Evolutionary conservation across 805 yeast species (phyloP).

Genomic region (Pichia sporocuriosa): DNA sequence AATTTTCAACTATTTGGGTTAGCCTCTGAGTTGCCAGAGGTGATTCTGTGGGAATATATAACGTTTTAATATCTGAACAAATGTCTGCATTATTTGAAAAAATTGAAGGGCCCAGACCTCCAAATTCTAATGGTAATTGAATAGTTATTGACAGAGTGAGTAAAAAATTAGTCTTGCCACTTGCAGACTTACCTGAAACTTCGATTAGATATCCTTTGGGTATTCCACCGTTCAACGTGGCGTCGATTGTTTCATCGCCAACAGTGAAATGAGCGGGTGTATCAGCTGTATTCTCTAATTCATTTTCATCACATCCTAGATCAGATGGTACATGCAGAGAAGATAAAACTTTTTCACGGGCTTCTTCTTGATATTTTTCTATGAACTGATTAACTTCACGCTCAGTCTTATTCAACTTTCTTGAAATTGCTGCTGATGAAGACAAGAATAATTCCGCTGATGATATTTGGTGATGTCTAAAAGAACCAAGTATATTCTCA

Average conservation of each 20-base stretch:
- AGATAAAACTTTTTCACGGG: not conserved
- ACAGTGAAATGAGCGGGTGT: constrained; percentile 36
- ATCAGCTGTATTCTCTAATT: not conserved
- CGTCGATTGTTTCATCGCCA: constrained; percentile 47
- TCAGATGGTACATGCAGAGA: not conserved
- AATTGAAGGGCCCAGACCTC: constrained; percentile 38
- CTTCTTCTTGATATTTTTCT: constrained; percentile 12
- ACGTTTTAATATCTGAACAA: constrained; percentile 33
- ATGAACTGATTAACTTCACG: constrained; percentile 25
- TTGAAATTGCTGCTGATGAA: constrained; percentile 29
- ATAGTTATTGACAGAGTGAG: constrained; percentile 58
- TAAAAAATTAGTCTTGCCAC: constrained; percentile 80
- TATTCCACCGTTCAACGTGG: constrained; percentile 44
- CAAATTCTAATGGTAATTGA: constrained; percentile 40
- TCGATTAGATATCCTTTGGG: constrained; percentile 56
- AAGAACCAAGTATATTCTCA: constrained; percentile 23
- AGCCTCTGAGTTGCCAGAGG: constrained; percentile 62
- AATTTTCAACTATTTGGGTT: constrained; percentile 34
- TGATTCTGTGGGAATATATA: constrained; percentile 78
- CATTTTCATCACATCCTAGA: not conserved
- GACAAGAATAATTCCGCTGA: constrained; percentile 37
- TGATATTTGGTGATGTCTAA: constrained; percentile 28
- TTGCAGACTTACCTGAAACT: constrained; percentile 75
- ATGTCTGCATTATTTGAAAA: constrained; percentile 9
- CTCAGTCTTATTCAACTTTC: constrained; percentile 28